Conservation (phyloP, 2,329 filamentous ascomycete genomes). For the Fusarium sp. region DNA sequence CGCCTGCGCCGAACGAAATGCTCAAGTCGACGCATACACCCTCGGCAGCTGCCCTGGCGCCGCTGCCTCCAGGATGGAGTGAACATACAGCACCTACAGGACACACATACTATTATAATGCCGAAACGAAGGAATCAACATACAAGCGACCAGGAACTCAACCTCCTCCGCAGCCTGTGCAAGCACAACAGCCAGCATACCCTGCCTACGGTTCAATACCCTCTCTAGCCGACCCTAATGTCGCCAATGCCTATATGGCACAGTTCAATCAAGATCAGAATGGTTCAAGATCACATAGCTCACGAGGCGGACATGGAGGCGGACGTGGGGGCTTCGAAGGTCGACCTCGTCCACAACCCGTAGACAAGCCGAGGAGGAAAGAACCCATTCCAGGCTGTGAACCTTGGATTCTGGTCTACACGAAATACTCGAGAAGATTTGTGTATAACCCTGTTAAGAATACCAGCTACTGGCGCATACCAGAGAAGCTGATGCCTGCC, state of each 20-base stretch:
- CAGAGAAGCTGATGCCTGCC: slow-evolving; percentile 83
- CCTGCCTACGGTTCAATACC: slow-evolving; percentile 47
- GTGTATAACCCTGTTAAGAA: slow-evolving; percentile 89
- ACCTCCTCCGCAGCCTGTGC: slow-evolving; percentile 26
- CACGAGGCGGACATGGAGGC: slow-evolving; percentile 47
- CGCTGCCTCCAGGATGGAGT: slow-evolving; percentile 86
- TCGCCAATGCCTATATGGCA: slow-evolving; percentile 71
- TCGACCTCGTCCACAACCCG: slow-evolving; percentile 72
- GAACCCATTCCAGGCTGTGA: slow-evolving; percentile 81
- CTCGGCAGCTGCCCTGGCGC: slow-evolving; percentile 59
- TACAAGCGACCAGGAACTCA: slow-evolving; percentile 76
- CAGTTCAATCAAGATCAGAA: slow-evolving; percentile 60
- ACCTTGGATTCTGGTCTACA: slow-evolving; percentile 93
- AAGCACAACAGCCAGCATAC: slow-evolving; percentile 48
- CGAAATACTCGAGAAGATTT: slow-evolving; percentile 88
- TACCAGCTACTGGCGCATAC: slow-evolving; percentile 94
- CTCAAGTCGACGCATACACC: slow-evolving; percentile 81
- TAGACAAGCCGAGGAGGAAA: slow-evolving; percentile 84
- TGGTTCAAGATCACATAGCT: slow-evolving; percentile 48
- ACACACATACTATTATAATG: slow-evolving; percentile 90
- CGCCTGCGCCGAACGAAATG: slow-evolving; percentile 58
- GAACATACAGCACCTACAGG: slow-evolving; percentile 90
- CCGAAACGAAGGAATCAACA: slow-evolving; percentile 84
- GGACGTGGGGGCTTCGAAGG: slow-evolving; percentile 64
- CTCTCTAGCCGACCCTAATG: slow-evolving; percentile 63